Conservation (phyloP, 1,139 yeast species). For the Meyerozyma athensensis region DNA sequence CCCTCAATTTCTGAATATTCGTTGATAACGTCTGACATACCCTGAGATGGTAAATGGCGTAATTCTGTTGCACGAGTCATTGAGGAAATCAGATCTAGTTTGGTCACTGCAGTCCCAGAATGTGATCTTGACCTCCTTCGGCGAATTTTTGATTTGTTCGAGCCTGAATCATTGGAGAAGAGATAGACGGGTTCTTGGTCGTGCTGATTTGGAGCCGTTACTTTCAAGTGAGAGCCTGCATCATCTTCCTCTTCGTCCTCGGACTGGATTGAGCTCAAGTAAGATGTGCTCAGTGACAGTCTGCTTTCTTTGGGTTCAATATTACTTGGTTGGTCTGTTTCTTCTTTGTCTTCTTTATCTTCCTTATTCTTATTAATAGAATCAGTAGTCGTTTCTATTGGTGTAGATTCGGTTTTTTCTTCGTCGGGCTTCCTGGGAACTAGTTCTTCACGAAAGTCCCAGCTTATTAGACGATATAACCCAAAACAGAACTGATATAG, state of each 20-base stretch:
- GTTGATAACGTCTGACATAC: slow-evolving; percentile 51
- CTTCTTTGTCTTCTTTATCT: not conserved
- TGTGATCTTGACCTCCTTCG: not conserved
- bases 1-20: slow-evolving; percentile 53
- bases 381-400: not conserved
- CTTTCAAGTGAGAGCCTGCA: not conserved
- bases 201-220: not conserved
- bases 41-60: slow-evolving; percentile 46
- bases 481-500: slow-evolving; percentile 75
- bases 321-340: too few relatives aligned
- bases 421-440: slow-evolving; percentile 9
- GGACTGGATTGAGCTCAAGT: slow-evolving; percentile 1
- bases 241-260: not conserved
- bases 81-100: slow-evolving; percentile 12
- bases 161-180: slow-evolving; percentile 1
- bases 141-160: too few relatives aligned
- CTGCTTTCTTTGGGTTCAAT: not conserved
- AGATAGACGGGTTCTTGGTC: not conserved
- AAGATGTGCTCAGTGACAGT: not conserved
- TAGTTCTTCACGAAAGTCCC: slow-evolving; percentile 53
- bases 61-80: slow-evolving; percentile 30
- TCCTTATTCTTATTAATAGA: not conserved
- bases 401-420: slow-evolving; percentile 10
- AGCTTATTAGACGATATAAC: slow-evolving; percentile 61
- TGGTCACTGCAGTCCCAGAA: slow-evolving; percentile 5